Base-by-base conservation (phyloP, 331 rosid genomes). In the Quercus tomentella region DNA sequence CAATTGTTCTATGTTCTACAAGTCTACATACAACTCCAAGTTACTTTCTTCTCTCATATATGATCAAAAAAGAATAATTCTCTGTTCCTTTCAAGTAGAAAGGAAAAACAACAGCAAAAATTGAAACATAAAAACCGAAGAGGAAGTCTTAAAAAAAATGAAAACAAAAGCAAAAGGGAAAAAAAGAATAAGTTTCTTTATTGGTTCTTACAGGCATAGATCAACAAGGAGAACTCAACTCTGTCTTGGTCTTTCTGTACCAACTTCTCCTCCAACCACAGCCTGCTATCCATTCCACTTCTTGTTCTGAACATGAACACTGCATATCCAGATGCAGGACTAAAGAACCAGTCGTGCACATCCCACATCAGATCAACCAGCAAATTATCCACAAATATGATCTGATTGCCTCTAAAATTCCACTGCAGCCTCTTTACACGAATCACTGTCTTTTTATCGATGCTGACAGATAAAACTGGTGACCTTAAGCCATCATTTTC, bases 341-440 rank as follows among this genome's bases (percentile, higher is more conserved):
- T 88, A 74, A 91, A 94, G 56, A 94, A 92, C 98, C 98, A 94
- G 30, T 89, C 93, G 75, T 94, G 97, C 78, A 94, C 97, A 84
- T 94, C 97, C 98, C 98, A 94, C 52, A 94, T 80, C 86, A 94
- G 84, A 91, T 94, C 98, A 61, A 94, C 97, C 26, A 90, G 80
- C 84, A 94, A 92, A 43, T 97, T 94, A 83, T 94, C 98, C 1
- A 94, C 91, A 65, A 94, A 92, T 77, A 94, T 87, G 0, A 91
- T 88, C 86, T 94, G 97, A 54, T 94, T 94, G 1, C 98, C 98
- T 63, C 98, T 89, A 72, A 94, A 94, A 86, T 92, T 94, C 98
- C 98, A 94, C 51, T 91, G 89, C 77, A 94, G 79, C 81, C 94
- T 88, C 94, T 92, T 92, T 56, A 94, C 98, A 3, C 97, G 83